Conservation (phyloP, 2,329 filamentous ascomycete species). For the Waltergamsia citrina region DNA sequence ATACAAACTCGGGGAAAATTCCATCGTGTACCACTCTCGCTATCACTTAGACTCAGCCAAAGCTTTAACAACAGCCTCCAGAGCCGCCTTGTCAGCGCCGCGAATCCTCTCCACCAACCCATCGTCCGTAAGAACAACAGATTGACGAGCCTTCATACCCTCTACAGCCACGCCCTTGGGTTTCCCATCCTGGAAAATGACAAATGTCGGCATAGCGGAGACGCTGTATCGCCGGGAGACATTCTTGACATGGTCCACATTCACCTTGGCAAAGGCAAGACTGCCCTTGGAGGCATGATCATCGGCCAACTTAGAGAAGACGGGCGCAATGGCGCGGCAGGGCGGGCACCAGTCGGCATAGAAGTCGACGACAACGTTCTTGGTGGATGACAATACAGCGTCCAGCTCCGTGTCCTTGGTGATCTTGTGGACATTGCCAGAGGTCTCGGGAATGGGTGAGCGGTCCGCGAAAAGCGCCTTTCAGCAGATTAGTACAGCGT, state of each 20-base stretch:
- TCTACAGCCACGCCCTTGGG: constrained; percentile 14
- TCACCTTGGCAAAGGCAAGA: constrained; percentile 76
- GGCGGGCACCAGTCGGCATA: constrained; percentile 41
- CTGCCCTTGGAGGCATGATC: constrained; percentile 29
- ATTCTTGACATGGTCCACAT: constrained; percentile 74
- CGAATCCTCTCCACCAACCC: constrained; percentile 18
- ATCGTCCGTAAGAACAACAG: constrained; percentile 13
- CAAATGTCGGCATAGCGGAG: constrained; percentile 89
- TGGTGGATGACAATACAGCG: constrained; percentile 24
- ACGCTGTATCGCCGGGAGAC: constrained; percentile 68
- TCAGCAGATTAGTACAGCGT: too few species aligned
- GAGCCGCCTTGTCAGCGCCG: constrained; percentile 16
- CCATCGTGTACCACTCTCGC: too few species aligned
- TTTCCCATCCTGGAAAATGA: constrained; percentile 71
- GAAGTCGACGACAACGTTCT: constrained; percentile 36
- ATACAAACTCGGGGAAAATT: too few species aligned
- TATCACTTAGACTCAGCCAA: too few species aligned
- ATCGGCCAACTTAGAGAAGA: constrained; percentile 24
- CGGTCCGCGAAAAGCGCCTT: constrained; percentile 1
- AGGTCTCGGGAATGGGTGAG: constrained; percentile 27
- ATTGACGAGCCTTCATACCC: constrained; percentile 9
- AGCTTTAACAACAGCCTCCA: constrained; percentile 14
- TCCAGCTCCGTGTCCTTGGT: constrained; percentile 21
- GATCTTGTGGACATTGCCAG: constrained; percentile 22
- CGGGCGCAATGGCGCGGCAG: constrained; percentile 36